These are phyloP conservation scores for Populus pruinosa DNA, from an alignment of 345 rosid species.

Conservation along the genomic window DNA sequence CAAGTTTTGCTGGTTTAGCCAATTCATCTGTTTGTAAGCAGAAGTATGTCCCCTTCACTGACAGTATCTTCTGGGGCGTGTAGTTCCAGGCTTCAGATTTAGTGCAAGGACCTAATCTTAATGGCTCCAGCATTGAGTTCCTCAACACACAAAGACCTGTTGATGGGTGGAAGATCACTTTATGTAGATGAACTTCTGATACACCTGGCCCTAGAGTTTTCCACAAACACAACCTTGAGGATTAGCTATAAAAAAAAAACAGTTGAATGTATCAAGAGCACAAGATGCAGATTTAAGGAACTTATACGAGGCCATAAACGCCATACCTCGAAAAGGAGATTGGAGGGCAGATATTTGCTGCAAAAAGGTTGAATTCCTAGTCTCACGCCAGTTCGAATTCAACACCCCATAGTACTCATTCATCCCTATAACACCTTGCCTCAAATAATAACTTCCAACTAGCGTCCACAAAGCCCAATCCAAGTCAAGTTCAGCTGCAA, in stretches of 20 bases:
- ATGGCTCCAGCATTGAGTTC: slow-evolving; percentile 38
- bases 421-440: slow-evolving; percentile 63
- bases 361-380: slow-evolving; percentile 56
- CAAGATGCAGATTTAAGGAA: background rate
- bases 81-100: slow-evolving; percentile 77
- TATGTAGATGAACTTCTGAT: slow-evolving; percentile 45
- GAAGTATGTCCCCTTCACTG: slow-evolving; percentile 47
- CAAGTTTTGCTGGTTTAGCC: slow-evolving; percentile 42
- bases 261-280: background rate
- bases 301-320: background rate
- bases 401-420: slow-evolving; percentile 65
- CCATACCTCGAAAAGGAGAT: slow-evolving; percentile 55
- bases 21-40: slow-evolving; percentile 57
- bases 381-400: slow-evolving; percentile 58
- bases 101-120: slow-evolving; percentile 62
- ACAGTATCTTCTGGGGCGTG: slow-evolving; percentile 40
- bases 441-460: slow-evolving; percentile 73
- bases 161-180: slow-evolving; percentile 69
- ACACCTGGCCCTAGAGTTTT: slow-evolving; percentile 69
- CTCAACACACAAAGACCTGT: slow-evolving; percentile 70
- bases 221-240: background rate
- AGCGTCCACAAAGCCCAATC: slow-evolving; percentile 90
- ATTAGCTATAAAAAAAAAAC: background rate
- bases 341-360: slow-evolving; percentile 57
- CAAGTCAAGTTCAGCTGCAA: slow-evolving; percentile 71